Evolutionary conservation across 2,329 filamentous ascomycete species (phyloP).

Genomic region (Cryphonectria parasitica): DNA sequence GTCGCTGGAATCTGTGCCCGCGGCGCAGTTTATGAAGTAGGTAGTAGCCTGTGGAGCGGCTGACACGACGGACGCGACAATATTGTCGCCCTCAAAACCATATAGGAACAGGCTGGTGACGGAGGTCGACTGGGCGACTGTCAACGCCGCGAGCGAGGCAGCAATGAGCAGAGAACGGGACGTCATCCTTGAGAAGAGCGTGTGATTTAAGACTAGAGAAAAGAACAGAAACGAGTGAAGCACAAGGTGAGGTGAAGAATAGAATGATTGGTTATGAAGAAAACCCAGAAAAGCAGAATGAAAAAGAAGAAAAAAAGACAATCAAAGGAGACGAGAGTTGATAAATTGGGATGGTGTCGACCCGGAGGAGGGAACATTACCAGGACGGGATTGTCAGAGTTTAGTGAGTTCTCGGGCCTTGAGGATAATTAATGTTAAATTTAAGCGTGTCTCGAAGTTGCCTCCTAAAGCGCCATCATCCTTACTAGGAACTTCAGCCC

Average conservation of each 20-base stretch:
- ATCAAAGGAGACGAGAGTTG: not conserved
- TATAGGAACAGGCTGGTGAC: conserved; percentile 28
- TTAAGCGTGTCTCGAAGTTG: not conserved
- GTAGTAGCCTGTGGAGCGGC: conserved; percentile 18
- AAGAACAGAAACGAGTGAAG: not conserved
- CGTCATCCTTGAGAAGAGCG: not conserved
- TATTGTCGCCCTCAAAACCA: conserved; percentile 25
- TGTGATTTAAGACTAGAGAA: not conserved
- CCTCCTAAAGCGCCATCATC: not conserved
- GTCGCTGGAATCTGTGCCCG: conserved; percentile 25
- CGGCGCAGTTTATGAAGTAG: conserved; percentile 21
- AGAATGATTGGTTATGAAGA: not conserved
- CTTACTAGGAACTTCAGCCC: not conserved
- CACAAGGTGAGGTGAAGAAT: not conserved
- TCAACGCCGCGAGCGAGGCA: conserved; percentile 14
- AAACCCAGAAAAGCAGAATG: too few relatives aligned
- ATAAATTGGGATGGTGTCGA: not conserved
- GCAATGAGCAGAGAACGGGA: conserved; percentile 7
- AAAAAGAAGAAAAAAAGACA: not conserved
- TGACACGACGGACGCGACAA: conserved; percentile 26
- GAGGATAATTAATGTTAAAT: not conserved
- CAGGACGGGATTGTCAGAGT: not conserved
- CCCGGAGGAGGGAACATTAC: not conserved
- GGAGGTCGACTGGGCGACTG: conserved; percentile 24
- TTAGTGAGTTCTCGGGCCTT: not conserved